These are phyloP conservation scores for Phaeosphaeriaceae sp. DNA, from an alignment of 2,329 filamentous ascomycete species.

Conservation along the genomic window DNA sequence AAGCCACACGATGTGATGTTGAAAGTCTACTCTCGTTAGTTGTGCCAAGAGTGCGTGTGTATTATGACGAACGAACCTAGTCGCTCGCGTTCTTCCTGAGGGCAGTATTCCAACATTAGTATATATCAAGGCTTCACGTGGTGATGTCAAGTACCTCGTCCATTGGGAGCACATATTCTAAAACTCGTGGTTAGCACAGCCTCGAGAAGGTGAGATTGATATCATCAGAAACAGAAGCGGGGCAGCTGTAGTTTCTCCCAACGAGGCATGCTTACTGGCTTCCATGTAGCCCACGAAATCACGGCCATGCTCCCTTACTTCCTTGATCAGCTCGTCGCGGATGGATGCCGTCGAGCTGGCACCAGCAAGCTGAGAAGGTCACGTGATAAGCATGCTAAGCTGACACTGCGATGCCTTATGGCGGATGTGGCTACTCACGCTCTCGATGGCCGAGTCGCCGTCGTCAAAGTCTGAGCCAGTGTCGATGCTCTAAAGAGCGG, in stretches of 20 bases:
- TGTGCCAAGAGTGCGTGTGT: not conserved
- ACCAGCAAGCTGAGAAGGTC: constrained; percentile 6
- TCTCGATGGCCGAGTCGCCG: constrained; percentile 16
- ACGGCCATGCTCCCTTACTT: constrained; percentile 17
- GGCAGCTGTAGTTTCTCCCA: too few species aligned
- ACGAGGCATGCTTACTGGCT: constrained; percentile 14
- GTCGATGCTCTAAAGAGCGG: constrained; percentile 6
- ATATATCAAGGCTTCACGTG: not conserved
- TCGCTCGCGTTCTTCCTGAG: constrained; percentile 18
- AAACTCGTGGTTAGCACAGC: constrained; percentile 6
- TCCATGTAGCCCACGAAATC: constrained; percentile 18
- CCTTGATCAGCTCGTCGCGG: constrained; percentile 16
- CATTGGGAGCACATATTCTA: constrained; percentile 26
- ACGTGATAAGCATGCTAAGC: not conserved
- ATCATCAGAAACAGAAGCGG: too few species aligned
- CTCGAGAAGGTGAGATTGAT: too few species aligned
- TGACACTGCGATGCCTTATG: not conserved
- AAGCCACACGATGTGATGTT: constrained; percentile 48
- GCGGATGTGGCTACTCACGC: constrained; percentile 7
- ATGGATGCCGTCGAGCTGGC: constrained; percentile 17
- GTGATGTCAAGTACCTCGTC: constrained; percentile 16
- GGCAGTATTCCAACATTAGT: not conserved
- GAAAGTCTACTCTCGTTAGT: constrained; percentile 20
- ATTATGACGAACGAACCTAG: constrained; percentile 5
- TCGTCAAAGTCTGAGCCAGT: constrained; percentile 10